Evolutionary conservation across 495 filamentous ascomycete genomes (phyloP), one percentile per base, ranked within the genome.

Genomic region (Penicillium pancosmium): DNA sequence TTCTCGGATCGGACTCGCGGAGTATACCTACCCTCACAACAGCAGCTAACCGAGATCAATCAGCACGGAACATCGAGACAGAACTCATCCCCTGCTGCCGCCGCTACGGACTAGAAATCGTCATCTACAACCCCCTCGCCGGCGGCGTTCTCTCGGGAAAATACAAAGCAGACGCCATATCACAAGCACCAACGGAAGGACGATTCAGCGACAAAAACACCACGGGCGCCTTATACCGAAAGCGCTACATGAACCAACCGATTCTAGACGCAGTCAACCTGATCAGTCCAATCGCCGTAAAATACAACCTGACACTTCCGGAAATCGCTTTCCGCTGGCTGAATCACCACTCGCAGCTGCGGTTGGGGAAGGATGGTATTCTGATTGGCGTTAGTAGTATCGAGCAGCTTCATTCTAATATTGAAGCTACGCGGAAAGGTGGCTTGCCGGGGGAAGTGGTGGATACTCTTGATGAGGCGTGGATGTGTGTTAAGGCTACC

Each of bases 61-160:
- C 15, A 78, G 82, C 82, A 43, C 88, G 92, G 5, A 81, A 79
- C 3, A 86, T 94, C 54, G 91, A 95, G 72, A 68, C 82, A 13
- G 92, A 97, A 72, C 76, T 96, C 34, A 79, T 96, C 21, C 86
- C 84, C 1, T 85, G 85, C 5, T 95, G 90, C 62, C 82, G 84
- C 21, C 84, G 90, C 12, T 96, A 93, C 68, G 89, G 90, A 0
- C 77, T 97, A 25, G 89, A 93, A 57, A 81, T 96, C n/a, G 91
- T 95, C 19, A 77, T 92, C 16, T 96, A 96, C 72, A 96, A 96
- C 68, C 92, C 92, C 0, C 76, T 90, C 50, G 91, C 90, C 5
- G 92, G 91, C 7, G 92, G 92, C 0, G 67, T 96, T 31, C 88
- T 96, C 66, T 86, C 86, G 16, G 90, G 91, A 11, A 50, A 18